phyloP scores from a whole-genome alignment of 768 basidiomycete species.

The Termitomyces sp. region DNA sequence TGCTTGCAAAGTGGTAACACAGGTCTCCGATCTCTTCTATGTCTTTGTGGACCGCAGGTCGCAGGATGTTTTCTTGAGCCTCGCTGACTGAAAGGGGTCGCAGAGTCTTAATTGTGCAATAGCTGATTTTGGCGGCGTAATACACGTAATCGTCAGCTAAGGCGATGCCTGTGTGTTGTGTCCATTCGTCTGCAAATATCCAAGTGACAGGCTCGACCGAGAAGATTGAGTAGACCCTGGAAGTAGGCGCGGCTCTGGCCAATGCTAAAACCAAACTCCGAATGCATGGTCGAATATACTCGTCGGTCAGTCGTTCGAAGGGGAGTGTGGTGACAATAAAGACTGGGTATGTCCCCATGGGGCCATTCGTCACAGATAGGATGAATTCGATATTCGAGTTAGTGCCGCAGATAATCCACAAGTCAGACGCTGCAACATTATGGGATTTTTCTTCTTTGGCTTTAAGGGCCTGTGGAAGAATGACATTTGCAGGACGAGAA shows the following conservation, averaged over 20 bases:
- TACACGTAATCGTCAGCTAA: constrained; percentile 36
- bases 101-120: constrained; percentile 44
- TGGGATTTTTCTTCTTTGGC: constrained; percentile 12
- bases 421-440: constrained; percentile 11
- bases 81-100: constrained; percentile 14
- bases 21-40: constrained; percentile 34
- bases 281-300: constrained; percentile 35
- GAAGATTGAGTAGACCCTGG: constrained; percentile 63
- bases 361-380: constrained; percentile 51
- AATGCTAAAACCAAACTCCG: constrained; percentile 29
- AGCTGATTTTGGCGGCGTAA: constrained; percentile 55
- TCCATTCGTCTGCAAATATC: constrained; percentile 46
- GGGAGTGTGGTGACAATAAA: constrained; percentile 53
- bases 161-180: constrained; percentile 33
- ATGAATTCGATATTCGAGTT: constrained; percentile 39
- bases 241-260: constrained; percentile 19
- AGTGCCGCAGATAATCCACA: constrained; percentile 30
- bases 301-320: constrained; percentile 27
- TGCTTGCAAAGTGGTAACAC: constrained; percentile 50
- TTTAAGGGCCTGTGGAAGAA: constrained; percentile 33
- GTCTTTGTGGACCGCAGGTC: constrained; percentile 37
- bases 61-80: constrained; percentile 27
- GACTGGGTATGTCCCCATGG: constrained; percentile 55
- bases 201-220: constrained; percentile 40
- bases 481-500: constrained; percentile 33